Base-by-base conservation (phyloP, 768 basidiomycete genomes). In the Daedaleopsis sinensis region DNA sequence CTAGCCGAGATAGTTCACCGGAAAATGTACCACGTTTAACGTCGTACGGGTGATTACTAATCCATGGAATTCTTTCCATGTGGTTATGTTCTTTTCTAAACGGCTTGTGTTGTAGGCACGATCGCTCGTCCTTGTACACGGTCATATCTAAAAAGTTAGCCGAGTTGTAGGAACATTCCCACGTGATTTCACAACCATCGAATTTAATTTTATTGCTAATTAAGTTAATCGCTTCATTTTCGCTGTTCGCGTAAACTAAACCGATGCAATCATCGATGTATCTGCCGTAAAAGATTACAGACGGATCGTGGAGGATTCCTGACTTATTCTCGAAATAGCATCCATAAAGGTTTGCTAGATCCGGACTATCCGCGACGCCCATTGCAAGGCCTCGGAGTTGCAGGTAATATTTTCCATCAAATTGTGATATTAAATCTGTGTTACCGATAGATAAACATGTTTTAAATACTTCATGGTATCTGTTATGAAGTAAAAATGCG, bases 251-350 rank as follows among this genome's bases (percentile, higher is more conserved):
- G 18, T 21, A 11, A 18, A 60, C 53, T 42, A 60, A 55, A 23
- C 27, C 24, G n/a, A 74, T 49, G 36, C 66, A 67, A 51, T 77
- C 74, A 59, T 77, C 74, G 62, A 77, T 77, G 55, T 73, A 77
- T 0, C 74, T 46, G 2, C 72, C 71, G 55, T 75, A 77, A 46
- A 71, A 75, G 5, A 57, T 52, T 13, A 72, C 54, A 5, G 27
- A 11, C 0, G 65, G 65, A 44, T 70, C 32, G 27, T 52, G 16
- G 0, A 67, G 21, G 15, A 67, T 57, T 7, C 59, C 19, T 1
- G 13, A 11, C 3, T 55, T 32, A 0, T 74, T 7, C 39, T 58
- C 74, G 35, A 67, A 71, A 5, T 58, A 64, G 19, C 37, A 61
- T 1, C 73, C 74, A 51, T 57, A 76, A 1, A 75, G 55, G 52